Base-by-base conservation (phyloP, 2,329 filamentous ascomycete species). In the Epichloe hybrida region DNA sequence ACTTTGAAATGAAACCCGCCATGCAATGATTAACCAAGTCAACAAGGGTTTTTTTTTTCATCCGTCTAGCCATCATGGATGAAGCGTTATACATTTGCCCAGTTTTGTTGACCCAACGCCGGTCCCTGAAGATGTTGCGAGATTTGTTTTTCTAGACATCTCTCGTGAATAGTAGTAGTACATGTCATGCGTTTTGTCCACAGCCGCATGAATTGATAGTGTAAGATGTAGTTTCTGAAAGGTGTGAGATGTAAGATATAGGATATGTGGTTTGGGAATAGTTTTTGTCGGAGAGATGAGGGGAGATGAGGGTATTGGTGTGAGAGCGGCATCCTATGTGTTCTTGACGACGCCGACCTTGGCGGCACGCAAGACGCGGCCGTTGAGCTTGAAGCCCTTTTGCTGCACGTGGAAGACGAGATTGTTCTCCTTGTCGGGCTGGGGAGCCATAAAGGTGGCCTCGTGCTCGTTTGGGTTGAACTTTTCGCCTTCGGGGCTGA, bases 331-430 rank as follows among this genome's bases (percentile, higher is more conserved):
- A 23, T 17, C 52, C 66, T 71, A 73, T 60, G 68, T 66, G 72
- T 93, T 95, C 79, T 93, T 95, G 57, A 95, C 90, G 52, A 96
- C 89, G 64, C 91, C 90, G 56, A 97, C 91, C 79, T 97, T 95
- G 64, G 91, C 88, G 56, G 91, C 88, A 67, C 93, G 81, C 62
- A 98, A 71, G 52, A 95, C 77, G 54, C 93, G 78, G 53, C 91
- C 90, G 66, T 98, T 97, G 57, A 97, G 80, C 70, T 81, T 82
- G 75, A 95, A 98, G 50, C 93, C 93, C 77, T 95, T 97, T 70
- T 88, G 87, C 76, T 97, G 91, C 47, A 88, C 88, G 66, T 84
- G 82, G 73, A 97, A 93, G 63, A 96, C 87, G 51, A 82, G 86
- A 59, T 88, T 88, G 63, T 97, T 82, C 68, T 95, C 86, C 76